Base-by-base conservation (phyloP, 1,284 basidiomycete species). In the Testicularia cyperi region DNA sequence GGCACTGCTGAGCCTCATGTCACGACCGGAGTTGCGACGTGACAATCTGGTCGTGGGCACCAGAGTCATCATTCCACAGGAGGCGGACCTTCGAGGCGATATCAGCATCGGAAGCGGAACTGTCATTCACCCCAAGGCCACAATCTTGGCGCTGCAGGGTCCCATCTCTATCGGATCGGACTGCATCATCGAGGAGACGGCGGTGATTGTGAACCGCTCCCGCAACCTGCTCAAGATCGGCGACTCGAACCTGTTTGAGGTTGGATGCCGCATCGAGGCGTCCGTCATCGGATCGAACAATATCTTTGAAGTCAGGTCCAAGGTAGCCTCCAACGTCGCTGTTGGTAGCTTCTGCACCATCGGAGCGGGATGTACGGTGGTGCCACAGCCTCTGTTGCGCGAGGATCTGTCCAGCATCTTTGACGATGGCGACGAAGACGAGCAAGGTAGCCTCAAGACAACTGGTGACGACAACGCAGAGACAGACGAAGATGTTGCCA, bases 121-220 rank as follows among this genome's bases (percentile, higher is more conserved):
- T 2, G 86, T 96, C 37, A 84, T 98, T n/a, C 92, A 97, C 66
- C 92, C 94, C 0, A 89, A 90, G 73, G 89, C 88, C 1, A 88
- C 87, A 22, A 87, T 97, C 56, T 86, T 92, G 55, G 91, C 90
- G 6, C 84, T 89, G 31, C 85, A 84, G 5, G 91, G 88, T 0
- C 86, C 90, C 3, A 90, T 97, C 56, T 81, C 88, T 33, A 86
- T 97, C 35, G 94, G 91, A 7, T 81, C 84, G 19, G 84, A 87
- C 43, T 92, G 90, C 74, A 89, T 97, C 66, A 84, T 98, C 41
- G 94, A 97, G 72, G 94, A 97, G 77, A 83, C 83, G 7, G 88
- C 84, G 2, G 85, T 91, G 62, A 85, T 97, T 53, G 85, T 92
- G 45, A 94, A 95, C 75, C 81, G 87, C 82, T 35, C 34, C 30